Conservation (phyloP, 805 yeast species). For the Candida lessepsii region DNA sequence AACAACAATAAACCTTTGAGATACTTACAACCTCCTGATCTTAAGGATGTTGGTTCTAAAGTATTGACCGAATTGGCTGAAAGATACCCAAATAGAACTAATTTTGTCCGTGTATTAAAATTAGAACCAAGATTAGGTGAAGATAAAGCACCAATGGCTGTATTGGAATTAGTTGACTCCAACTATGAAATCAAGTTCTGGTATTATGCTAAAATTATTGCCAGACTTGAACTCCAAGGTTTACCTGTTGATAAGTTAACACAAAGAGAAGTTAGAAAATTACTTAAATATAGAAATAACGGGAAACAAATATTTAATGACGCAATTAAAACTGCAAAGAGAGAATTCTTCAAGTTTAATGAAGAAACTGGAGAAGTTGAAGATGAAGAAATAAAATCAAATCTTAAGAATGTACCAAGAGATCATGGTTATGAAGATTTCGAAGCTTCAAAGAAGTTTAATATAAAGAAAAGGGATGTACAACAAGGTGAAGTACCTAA, state of each 20-base stretch:
- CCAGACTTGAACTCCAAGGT: constrained; percentile 69
- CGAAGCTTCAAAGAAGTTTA: constrained; percentile 32
- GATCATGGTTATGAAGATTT: constrained; percentile 22
- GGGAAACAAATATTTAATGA: constrained; percentile 55
- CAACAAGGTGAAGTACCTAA: constrained; percentile 25
- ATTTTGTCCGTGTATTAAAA: constrained; percentile 79
- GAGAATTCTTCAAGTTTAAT: constrained; percentile 34
- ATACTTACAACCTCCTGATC: constrained; percentile 50
- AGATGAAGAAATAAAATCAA: constrained; percentile 22
- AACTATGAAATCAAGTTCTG: constrained; percentile 67
- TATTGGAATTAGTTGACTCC: constrained; percentile 79
- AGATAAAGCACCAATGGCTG: constrained; percentile 87
- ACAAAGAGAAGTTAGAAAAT: constrained; percentile 51
- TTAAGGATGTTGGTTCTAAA: constrained; percentile 50
- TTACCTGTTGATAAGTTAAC: constrained; percentile 52
- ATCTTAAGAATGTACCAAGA: constrained; percentile 34
- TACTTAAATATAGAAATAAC: constrained; percentile 44
- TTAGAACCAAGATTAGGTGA: constrained; percentile 80
- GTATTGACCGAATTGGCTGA: constrained; percentile 62
- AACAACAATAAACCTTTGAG: constrained; percentile 19
- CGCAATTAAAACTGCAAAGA: constrained; percentile 55
- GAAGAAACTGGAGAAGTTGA: constrained; percentile 27
- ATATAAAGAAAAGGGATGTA: constrained; percentile 27
- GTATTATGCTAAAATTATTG: constrained; percentile 77
- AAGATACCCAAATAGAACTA: constrained; percentile 60